These are phyloP conservation scores for Pyrenochaeta sp. DNA, from an alignment of 2,329 filamentous ascomycete species.

Conservation along the genomic window DNA sequence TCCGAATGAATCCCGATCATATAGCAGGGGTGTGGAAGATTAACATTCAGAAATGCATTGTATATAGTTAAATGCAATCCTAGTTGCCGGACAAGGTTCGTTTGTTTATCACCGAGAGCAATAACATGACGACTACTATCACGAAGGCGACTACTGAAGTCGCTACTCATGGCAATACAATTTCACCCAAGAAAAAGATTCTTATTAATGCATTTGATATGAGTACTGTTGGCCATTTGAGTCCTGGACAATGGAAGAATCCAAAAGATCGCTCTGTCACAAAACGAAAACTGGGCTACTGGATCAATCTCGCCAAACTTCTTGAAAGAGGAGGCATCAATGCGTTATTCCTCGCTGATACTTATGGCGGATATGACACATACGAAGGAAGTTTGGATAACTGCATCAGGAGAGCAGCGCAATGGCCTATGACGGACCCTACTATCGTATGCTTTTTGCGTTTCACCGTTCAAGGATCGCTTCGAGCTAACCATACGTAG, in stretches of 20 bases:
- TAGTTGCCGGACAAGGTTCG: not conserved
- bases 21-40: not conserved
- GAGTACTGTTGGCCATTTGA: constrained; percentile 70
- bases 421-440: constrained; percentile 72
- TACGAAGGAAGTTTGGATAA: constrained; percentile 68
- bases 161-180: not conserved
- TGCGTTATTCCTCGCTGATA: constrained; percentile 72
- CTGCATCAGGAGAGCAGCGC: constrained; percentile 68
- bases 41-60: not conserved
- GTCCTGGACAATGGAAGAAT: constrained; percentile 75
- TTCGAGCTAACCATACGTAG: constrained; percentile 13
- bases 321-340: constrained; percentile 71
- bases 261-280: constrained; percentile 68
- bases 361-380: constrained; percentile 70
- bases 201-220: constrained; percentile 73
- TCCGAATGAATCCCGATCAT: not conserved
- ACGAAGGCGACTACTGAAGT: constrained; percentile 11
- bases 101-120: not conserved
- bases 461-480: not conserved
- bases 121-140: constrained; percentile 22
- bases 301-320: constrained; percentile 70
- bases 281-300: constrained; percentile 69
- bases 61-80: not conserved
- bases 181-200: constrained; percentile 60
- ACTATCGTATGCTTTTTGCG: constrained; percentile 60